phyloP scores from a whole-genome alignment of 225 moss, liverwort and hornwort species.

The Marchantia paleacea region DNA sequence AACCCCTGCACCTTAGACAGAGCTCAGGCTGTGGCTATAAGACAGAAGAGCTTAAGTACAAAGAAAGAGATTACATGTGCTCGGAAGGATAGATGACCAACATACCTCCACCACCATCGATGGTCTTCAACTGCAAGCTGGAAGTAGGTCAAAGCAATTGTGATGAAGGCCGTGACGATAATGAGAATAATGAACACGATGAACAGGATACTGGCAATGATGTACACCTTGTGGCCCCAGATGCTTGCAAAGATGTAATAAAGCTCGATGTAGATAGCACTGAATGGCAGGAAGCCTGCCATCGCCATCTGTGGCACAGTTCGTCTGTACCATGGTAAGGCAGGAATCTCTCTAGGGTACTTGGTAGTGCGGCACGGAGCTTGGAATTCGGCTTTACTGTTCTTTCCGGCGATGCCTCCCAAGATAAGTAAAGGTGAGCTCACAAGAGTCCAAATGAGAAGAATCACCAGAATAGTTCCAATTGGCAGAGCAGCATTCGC shows the following conservation, averaged over 20 bases:
- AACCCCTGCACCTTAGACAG: too few relatives aligned
- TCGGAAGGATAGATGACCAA: neutral
- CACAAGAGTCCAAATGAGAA: constrained; percentile 87
- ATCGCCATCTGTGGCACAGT: constrained; percentile 97
- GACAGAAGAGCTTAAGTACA: neutral
- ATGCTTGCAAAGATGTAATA: constrained; percentile 96
- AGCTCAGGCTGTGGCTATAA: too few relatives aligned
- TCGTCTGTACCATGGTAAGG: constrained; percentile 88
- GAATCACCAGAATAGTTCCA: constrained; percentile 84
- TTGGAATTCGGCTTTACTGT: constrained; percentile 85
- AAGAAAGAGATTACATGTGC: neutral
- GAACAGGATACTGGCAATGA: constrained; percentile 94
- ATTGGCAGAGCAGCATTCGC: constrained; percentile 95
- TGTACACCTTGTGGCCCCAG: constrained; percentile 95
- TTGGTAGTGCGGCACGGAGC: constrained; percentile 91
- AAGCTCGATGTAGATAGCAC: constrained; percentile 97
- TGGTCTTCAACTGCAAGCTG: constrained; percentile 98
- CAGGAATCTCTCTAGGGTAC: constrained; percentile 82
- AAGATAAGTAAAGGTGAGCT: constrained; percentile 83
- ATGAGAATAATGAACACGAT: constrained; percentile 98
- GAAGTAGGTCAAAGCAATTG: constrained; percentile 93
- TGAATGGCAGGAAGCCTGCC: constrained; percentile 96
- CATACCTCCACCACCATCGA: constrained; percentile 99
- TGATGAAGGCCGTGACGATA: constrained; percentile 95
- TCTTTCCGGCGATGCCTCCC: constrained; percentile 92